Conservation (phyloP, 1,284 basidiomycete genomes). For the Amylostereum areolatum region DNA sequence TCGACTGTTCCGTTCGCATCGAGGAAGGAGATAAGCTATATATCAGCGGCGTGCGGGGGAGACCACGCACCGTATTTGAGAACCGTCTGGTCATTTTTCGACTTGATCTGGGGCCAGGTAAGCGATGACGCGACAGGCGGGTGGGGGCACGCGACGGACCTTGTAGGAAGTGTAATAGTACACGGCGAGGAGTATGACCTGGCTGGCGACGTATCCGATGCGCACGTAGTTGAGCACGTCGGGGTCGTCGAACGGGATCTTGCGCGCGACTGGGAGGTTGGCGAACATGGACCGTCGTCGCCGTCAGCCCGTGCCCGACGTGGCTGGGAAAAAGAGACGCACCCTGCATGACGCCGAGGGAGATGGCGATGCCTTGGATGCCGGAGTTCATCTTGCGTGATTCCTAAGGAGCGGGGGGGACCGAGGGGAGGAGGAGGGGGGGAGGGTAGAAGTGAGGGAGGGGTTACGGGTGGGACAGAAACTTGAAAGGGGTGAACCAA, state of each 20-base stretch:
- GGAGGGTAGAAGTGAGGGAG: too few species aligned
- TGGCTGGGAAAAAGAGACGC: conserved; percentile 22
- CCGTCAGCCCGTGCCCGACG: conserved; percentile 5
- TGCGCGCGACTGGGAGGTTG: conserved; percentile 66
- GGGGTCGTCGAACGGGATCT: conserved; percentile 90
- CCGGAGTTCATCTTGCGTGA: too few species aligned
- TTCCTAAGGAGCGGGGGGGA: too few species aligned
- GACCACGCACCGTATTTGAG: conserved; percentile 80
- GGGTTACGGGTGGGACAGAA: too few species aligned
- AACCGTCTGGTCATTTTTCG: conserved; percentile 93
- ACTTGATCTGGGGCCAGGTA: conserved; percentile 71
- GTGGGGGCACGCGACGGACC: conserved; percentile 38
- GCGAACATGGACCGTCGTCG: conserved; percentile 6
- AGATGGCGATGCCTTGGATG: conserved; percentile 68
- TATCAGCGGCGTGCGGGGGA: background rate
- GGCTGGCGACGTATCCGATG: conserved; percentile 75
- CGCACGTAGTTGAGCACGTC: conserved; percentile 80
- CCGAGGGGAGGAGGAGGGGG: too few species aligned
- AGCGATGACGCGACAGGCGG: background rate
- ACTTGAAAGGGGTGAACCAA: too few species aligned
- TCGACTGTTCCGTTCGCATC: conserved; percentile 49
- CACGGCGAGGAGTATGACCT: conserved; percentile 59
- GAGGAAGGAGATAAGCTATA: conserved; percentile 7
- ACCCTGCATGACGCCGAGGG: conserved; percentile 90
- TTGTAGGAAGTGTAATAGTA: conserved; percentile 75